Evolutionary conservation across 495 filamentous ascomycete species (phyloP).

Genomic region (Aspergillus wentii): DNA sequence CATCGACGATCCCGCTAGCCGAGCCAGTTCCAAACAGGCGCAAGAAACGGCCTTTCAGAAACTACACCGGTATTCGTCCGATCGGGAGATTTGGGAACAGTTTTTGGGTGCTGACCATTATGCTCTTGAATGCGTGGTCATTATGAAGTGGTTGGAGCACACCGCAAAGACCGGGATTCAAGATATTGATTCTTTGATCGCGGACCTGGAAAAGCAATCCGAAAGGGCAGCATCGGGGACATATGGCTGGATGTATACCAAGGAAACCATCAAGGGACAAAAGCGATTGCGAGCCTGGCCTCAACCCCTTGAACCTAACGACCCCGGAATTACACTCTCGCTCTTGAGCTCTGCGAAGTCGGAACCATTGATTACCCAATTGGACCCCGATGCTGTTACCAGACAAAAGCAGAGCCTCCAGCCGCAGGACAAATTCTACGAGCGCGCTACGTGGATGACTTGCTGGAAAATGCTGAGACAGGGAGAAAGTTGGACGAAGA

Average conservation of each 20-base stretch:
- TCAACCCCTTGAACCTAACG: conserved; percentile 56
- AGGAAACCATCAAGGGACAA: conserved; percentile 80
- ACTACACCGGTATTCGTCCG: conserved; percentile 54
- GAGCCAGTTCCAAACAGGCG: conserved; percentile 28
- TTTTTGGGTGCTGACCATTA: conserved; percentile 62
- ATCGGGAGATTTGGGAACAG: conserved; percentile 58
- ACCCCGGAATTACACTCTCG: conserved; percentile 49
- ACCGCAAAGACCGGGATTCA: conserved; percentile 58
- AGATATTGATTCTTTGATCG: conserved; percentile 70
- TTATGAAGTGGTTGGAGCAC: conserved; percentile 78
- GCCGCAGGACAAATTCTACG: conserved; percentile 76
- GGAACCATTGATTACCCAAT: conserved; percentile 71
- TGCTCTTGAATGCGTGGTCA: conserved; percentile 66
- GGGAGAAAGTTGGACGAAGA: conserved; percentile 63
- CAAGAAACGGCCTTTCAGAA: conserved; percentile 36
- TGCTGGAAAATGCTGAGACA: conserved; percentile 86
- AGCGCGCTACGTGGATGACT: conserved; percentile 80
- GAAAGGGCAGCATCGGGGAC: conserved; percentile 66
- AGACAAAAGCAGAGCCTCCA: conserved; percentile 72
- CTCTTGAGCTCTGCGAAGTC: conserved; percentile 54
- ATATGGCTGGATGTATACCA: conserved; percentile 88
- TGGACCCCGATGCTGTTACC: conserved; percentile 86
- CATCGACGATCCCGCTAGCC: conserved; percentile 38
- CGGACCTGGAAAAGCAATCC: conserved; percentile 56
- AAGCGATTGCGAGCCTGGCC: conserved; percentile 70